phyloP scores from a whole-genome alignment of 2,329 filamentous ascomycete genomes.

The Penicillium sp. region DNA sequence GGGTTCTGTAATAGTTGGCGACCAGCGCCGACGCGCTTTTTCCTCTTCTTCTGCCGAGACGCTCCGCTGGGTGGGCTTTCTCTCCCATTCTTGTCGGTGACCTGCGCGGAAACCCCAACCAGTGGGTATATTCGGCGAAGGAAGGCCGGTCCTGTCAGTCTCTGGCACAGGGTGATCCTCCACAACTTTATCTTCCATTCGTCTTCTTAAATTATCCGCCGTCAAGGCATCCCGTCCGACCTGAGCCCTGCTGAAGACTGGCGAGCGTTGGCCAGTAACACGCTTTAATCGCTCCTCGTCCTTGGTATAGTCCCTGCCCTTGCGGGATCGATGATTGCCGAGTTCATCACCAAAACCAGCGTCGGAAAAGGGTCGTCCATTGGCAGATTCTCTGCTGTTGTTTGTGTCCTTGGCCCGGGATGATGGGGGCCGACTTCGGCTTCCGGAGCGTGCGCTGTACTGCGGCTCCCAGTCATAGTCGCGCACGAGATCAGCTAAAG shows the following conservation, averaged over 20 bases:
- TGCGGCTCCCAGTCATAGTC: conserved; percentile 25
- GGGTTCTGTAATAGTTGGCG: conserved; percentile 20
- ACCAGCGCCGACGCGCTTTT: conserved; percentile 4
- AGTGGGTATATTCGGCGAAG: conserved; percentile 31
- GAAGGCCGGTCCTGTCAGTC: conserved; percentile 23
- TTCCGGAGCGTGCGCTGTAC: conserved; percentile 11
- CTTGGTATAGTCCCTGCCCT: conserved; percentile 28
- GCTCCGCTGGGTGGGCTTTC: conserved; percentile 23
- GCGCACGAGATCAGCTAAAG: conserved; percentile 28
- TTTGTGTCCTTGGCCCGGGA: conserved; percentile 19
- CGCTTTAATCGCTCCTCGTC: conserved; percentile 35
- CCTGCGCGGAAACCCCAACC: conserved; percentile 32
- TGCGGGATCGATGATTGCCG: conserved; percentile 28
- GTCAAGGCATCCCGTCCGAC: conserved; percentile 27
- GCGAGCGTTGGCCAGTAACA: conserved; percentile 32
- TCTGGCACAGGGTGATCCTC: conserved; percentile 11
- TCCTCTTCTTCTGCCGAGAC: conserved; percentile 13
- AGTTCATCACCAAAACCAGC: conserved; percentile 30
- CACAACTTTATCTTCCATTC: conserved; percentile 22
- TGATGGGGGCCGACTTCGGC: conserved; percentile 20
- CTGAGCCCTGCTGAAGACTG: conserved; percentile 35
- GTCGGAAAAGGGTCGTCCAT: conserved; percentile 22
- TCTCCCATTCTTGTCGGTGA: conserved; percentile 30
- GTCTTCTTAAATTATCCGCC: conserved; percentile 33
- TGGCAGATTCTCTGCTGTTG: conserved; percentile 9